Percentiles rank a stretch among this genome's conserved stretches.
phyloP scores from a whole-genome alignment of 2,329 filamentous ascomycete species.

The Pyrenophora teres region DNA sequence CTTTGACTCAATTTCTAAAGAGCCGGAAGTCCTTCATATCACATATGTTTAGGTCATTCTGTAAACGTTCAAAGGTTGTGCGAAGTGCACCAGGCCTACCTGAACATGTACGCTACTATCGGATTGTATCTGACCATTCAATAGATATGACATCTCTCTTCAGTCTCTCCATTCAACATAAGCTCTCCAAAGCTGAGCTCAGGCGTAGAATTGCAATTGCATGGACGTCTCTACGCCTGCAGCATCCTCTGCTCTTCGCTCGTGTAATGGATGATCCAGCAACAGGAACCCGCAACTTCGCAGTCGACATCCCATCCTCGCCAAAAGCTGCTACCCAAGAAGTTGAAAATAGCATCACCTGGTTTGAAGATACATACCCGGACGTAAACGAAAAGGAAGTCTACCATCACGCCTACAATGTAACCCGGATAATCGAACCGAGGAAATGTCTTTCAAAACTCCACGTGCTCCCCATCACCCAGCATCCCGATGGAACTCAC shows the following conservation, averaged over 20 bases:
- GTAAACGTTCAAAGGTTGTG: background rate
- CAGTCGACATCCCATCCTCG: constrained; percentile 37
- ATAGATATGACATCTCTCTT: constrained; percentile 50
- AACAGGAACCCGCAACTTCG: constrained; percentile 36
- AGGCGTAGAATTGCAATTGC: constrained; percentile 45
- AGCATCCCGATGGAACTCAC: constrained; percentile 28
- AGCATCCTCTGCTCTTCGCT: constrained; percentile 48
- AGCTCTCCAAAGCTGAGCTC: constrained; percentile 35
- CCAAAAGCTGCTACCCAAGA: constrained; percentile 38
- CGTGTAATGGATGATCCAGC: constrained; percentile 28
- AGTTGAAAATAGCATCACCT: constrained; percentile 41
- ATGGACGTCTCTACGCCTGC: constrained; percentile 48
- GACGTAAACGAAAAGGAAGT: constrained; percentile 45
- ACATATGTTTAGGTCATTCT: background rate
- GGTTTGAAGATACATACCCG: constrained; percentile 47
- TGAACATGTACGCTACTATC: background rate
- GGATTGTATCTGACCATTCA: background rate
- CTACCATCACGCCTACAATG: constrained; percentile 51
- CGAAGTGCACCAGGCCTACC: background rate
- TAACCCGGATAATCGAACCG: constrained; percentile 47
- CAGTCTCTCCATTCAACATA: constrained; percentile 43
- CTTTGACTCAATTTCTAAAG: background rate
- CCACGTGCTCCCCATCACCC: constrained; percentile 45
- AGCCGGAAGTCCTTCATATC: background rate
- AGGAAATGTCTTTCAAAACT: constrained; percentile 45